phyloP scores from a whole-genome alignment of 352 stramenopile genomes.

The Phytophthora pisi region DNA sequence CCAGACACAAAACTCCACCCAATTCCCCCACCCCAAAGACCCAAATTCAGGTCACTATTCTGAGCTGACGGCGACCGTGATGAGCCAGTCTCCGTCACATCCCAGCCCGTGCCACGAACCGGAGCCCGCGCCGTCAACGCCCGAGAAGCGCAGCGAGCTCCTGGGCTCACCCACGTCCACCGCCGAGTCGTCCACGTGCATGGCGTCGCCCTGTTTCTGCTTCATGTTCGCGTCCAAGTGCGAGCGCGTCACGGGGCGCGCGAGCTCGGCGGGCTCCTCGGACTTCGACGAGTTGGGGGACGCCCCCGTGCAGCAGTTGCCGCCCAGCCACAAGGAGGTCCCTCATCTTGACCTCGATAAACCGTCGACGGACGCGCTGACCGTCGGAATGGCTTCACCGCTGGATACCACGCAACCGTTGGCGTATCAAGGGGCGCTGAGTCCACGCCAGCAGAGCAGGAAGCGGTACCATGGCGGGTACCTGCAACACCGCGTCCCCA shows the following conservation, averaged over 20 bases:
- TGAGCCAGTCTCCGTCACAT: conserved; percentile 3
- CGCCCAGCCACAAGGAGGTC: conserved; percentile 12
- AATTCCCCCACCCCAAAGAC: too few species aligned
- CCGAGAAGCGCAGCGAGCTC: conserved; percentile 2
- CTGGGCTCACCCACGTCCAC: conserved; percentile 14
- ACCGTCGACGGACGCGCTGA: background rate
- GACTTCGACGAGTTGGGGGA: conserved; percentile 30
- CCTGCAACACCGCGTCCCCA: conserved; percentile 58
- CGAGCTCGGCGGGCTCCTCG: conserved; percentile 39
- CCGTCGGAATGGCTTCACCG: background rate
- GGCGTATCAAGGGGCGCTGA: conserved; percentile 57
- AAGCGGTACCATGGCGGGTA: conserved; percentile 66
- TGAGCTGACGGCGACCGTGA: too few species aligned
- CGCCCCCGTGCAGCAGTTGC: conserved; percentile 37
- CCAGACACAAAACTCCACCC: too few species aligned
- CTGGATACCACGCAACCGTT: conserved; percentile 5
- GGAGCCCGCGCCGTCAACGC: conserved; percentile 11
- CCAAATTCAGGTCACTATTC: too few species aligned
- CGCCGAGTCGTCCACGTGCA: conserved; percentile 19
- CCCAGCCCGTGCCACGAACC: conserved; percentile 20
- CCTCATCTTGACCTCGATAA: conserved; percentile 16
- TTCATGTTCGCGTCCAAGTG: conserved; percentile 14
- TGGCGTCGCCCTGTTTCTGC: conserved; percentile 16
- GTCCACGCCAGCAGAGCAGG: conserved; percentile 56
- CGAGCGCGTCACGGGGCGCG: conserved; percentile 8